Percentiles rank a stretch among this genome's conserved stretches.
phyloP scores from a whole-genome alignment of 2,329 filamentous ascomycete species.

The Fusarium fujikuroi region DNA sequence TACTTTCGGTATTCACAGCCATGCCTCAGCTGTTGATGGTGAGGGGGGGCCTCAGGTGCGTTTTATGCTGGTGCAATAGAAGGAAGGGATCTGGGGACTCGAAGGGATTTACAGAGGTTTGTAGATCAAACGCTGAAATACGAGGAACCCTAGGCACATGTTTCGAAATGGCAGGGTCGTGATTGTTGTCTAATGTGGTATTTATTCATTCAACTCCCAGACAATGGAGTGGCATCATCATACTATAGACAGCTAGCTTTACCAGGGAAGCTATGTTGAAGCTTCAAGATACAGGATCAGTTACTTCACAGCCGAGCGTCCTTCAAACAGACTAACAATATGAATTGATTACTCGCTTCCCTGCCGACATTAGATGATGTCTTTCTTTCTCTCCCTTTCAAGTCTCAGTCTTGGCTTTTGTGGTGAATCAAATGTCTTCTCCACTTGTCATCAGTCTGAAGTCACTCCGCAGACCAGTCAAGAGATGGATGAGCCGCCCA shows the following conservation, averaged over 20 bases:
- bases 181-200: neutral
- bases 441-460: conserved; percentile 31
- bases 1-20: neutral
- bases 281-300: neutral
- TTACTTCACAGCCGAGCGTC: conserved; percentile 17
- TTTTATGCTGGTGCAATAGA: conserved; percentile 21
- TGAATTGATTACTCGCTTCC: conserved; percentile 22
- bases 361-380: conserved; percentile 30
- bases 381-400: conserved; percentile 11
- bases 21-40: conserved; percentile 18
- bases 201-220: conserved; percentile 7
- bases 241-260: conserved; percentile 1
- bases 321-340: conserved; percentile 17
- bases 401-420: conserved; percentile 22
- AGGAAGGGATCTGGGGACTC: conserved; percentile 1
- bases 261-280: neutral
- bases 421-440: conserved; percentile 8
- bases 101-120: conserved; percentile 18
- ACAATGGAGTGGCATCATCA: conserved; percentile 16
- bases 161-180: conserved; percentile 22
- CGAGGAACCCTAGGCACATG: conserved; percentile 22
- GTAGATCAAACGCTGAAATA: conserved; percentile 34
- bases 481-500: conserved; percentile 23
- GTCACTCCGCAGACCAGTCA: conserved; percentile 4
- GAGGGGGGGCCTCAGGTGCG: conserved; percentile 27